phyloP scores from a whole-genome alignment of 345 rosid genomes.

The Hypericum perforatum region DNA sequence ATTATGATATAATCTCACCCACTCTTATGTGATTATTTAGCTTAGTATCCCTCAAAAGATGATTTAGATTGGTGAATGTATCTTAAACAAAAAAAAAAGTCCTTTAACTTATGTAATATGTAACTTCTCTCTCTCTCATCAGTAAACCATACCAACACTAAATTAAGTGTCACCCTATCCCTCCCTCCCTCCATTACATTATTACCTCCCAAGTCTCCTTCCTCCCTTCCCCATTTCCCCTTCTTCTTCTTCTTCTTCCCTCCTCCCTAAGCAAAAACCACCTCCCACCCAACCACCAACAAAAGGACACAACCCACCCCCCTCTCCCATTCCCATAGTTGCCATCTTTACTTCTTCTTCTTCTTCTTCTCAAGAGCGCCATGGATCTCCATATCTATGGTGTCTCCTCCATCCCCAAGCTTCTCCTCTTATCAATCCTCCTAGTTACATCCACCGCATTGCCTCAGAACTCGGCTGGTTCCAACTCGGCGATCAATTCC shows the following conservation, averaged over 20 bases:
- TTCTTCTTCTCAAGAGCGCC: background rate
- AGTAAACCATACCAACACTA: too few relatives aligned
- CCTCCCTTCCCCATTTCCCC: background rate
- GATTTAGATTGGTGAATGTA: too few relatives aligned
- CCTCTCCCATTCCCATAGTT: background rate
- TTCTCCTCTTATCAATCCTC: conserved; percentile 13
- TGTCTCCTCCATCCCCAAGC: background rate
- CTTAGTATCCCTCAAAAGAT: too few relatives aligned
- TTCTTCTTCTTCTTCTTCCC: background rate
- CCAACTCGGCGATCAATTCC: conserved; percentile 55
- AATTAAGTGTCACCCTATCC: too few relatives aligned
- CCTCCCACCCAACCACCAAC: background rate
- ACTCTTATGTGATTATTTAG: too few relatives aligned
- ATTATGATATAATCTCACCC: too few relatives aligned
- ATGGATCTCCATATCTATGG: conserved; percentile 7
- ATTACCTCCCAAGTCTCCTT: background rate
- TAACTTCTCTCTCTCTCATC: too few relatives aligned
- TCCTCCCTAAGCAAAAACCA: background rate
- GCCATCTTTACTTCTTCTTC: too few relatives aligned
- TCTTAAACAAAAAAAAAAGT: too few relatives aligned
- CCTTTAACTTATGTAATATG: too few relatives aligned
- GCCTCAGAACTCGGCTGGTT: background rate
- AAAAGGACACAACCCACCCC: background rate
- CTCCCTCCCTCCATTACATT: background rate
- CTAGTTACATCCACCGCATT: too few relatives aligned